Base-by-base conservation (phyloP, 2,329 filamentous ascomycete genomes). In the Cladosporium oxysporum region DNA sequence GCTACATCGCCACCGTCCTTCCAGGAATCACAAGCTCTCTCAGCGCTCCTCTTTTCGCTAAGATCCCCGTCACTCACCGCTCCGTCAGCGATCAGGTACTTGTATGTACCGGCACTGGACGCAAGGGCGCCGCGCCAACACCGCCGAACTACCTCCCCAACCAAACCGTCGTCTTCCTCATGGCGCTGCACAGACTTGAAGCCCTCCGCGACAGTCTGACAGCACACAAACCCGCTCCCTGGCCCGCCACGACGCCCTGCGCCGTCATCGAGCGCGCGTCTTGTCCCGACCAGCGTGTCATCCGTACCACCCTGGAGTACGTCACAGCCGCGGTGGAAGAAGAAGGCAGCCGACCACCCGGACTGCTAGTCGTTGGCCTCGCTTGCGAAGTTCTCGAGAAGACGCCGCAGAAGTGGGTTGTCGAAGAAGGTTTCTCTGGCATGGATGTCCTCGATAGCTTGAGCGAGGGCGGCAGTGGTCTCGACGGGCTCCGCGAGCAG, bases 91-190 rank as follows among this genome's bases (percentile, higher is more conserved):
- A 99, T 74, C 93, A 98, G 78, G 89, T 99, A 0, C 84, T 99
- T 29, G 86, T 99, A n/a, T 98, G 95, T 80, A 99, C 95, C 0
- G 95, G 95, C 0, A 99, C 95, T 0, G 95, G 95, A 0, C 88
- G 95, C 73, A 96, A 96, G 79, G 95, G 95, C 14, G 90, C 87
- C 64, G 83, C 92, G 0, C 93, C 93, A 0, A 82, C 87, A n/a
- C 92, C 93, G 37, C 95, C 95, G 0, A 88, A 89, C 68, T 97
- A 88, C 76, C 87, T 93, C 0, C 77, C 84, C 2, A 90, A 86
- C 10, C 86, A 93, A 66, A 98, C 95, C 0, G 91, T 95, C 0
- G 91, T 99, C 4, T 97, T 98, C 70, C 81, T 99, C 58, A 99
- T 99, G 95, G 92, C 92, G 4, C 81, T 99, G 69, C 95, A 99